Evolutionary conservation across 129 eudicot genomes (phyloP).

Genomic region (Flaveria linearis): DNA sequence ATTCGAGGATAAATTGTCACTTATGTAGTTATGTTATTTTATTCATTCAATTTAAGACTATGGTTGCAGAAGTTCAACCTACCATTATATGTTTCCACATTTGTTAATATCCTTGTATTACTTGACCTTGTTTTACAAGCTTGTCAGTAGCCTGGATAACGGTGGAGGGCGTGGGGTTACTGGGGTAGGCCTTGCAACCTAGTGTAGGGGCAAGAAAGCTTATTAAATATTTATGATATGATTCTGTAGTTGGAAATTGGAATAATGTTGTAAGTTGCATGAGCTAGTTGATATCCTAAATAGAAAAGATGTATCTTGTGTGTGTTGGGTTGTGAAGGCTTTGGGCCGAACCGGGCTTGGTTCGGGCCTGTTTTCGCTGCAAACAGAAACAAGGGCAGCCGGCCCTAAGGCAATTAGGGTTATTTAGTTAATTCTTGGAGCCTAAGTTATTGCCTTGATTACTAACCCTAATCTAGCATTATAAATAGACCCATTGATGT

Average conservation of each 20-base stretch:
- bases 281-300: neutral
- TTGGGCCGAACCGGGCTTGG: too few relatives aligned
- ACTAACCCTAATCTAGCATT: too few relatives aligned
- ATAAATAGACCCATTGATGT: too few relatives aligned
- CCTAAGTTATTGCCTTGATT: too few relatives aligned
- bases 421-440: too few relatives aligned
- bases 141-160: neutral
- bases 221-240: too few relatives aligned
- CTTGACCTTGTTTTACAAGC: neutral
- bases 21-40: constrained; percentile 1
- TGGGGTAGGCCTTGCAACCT: neutral
- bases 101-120: neutral
- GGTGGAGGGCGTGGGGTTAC: neutral
- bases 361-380: too few relatives aligned
- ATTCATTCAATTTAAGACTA: neutral
- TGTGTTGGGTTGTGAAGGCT: too few relatives aligned
- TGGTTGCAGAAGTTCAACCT: constrained; percentile 8
- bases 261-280: neutral
- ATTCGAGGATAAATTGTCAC: constrained; percentile 9
- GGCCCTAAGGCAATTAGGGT: too few relatives aligned
- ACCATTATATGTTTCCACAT: neutral
- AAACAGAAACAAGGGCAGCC: too few relatives aligned
- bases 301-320: neutral
- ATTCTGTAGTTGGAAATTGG: neutral
- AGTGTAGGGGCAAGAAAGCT: neutral